Evolutionary conservation across 805 yeast genomes (phyloP).

Genomic region (baker's yeast (Saccharomyces cerevisiae)): DNA sequence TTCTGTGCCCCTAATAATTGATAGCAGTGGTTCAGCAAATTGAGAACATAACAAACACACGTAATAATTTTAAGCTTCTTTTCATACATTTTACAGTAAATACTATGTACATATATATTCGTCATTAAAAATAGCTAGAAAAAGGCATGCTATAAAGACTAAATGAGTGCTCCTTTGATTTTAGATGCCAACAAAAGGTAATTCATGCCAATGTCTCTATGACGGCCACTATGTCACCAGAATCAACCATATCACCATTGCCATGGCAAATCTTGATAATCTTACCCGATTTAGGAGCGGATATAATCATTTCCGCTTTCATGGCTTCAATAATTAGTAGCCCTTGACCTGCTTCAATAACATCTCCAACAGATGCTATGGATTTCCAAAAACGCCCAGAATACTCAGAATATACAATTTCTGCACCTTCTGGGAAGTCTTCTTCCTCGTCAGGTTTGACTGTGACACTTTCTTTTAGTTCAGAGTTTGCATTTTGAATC

Average conservation of each 20-base stretch:
- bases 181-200: not conserved
- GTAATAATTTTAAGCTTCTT: not conserved
- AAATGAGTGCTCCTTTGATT: no score
- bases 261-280: slow-evolving; percentile 65
- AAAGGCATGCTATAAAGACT: not conserved
- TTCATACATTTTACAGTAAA: not conserved
- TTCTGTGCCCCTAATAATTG: slow-evolving; percentile 15
- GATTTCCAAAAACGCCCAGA: slow-evolving; percentile 98
- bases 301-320: slow-evolving; percentile 95
- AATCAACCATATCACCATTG: slow-evolving; percentile 94
- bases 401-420: slow-evolving; percentile 82
- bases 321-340: slow-evolving; percentile 90
- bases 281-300: slow-evolving; percentile 61
- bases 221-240: slow-evolving; percentile 91
- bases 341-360: slow-evolving; percentile 65
- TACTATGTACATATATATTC: not conserved
- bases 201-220: slow-evolving; percentile 3
- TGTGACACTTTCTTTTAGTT: slow-evolving; percentile 49
- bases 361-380: slow-evolving; percentile 69
- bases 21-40: not conserved
- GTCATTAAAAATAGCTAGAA: not conserved
- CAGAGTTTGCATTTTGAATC: slow-evolving; percentile 74
- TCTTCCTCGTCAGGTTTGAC: slow-evolving; percentile 40
- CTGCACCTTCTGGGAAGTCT: slow-evolving; percentile 68
- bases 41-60: not conserved